Evolutionary conservation across 192 early-diverging fungal genomes (phyloP), one percentile per base, ranked within the genome.

Genomic region (Backusella tuberculispora): DNA sequence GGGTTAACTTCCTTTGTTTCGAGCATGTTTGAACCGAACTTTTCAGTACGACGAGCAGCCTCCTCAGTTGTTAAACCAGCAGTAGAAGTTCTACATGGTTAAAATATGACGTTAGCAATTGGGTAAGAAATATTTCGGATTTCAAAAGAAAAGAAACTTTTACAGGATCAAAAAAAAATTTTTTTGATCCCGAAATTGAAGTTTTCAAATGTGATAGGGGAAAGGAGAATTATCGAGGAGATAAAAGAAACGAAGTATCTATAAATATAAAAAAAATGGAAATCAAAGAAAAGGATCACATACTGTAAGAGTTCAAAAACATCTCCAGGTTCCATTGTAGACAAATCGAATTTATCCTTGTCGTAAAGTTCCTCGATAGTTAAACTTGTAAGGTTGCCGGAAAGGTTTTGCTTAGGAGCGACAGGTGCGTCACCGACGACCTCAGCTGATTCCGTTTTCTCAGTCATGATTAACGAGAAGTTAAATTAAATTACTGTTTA

Each of bases 311-410:
- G 81, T 80, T 90, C 88, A 81, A 89, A 90, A 34, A 92, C 89
- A 76, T 90, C 84, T 73, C 83, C 86, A 78, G 89, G 89, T 77
- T 90, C 91, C 91, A 92, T 90, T 63, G 91, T 92, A 63, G 89
- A 89, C 74, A 92, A 85, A 80, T 92, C 91, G 71, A 88, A 92
- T 85, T 92, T 92, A 50, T 92, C 91, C 88, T 92, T 92, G 85
- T 92, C 88, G 77, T 92, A 92, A 66, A 92, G 86, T 83, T 92
- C 91, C 70, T 89, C 81, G 71, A 88, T 87, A 53, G 88, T 87
- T 78, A 92, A 81, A 21, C 86, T 88, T 60, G 72, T 63, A 24
- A 73, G 63, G 38, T 68, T 66, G 74, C 74, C 65, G 41, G 63
- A 45, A 6, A 66, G 24, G 63, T 34, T 56, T 17, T 19, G 24